Percentiles rank a stretch among this genome's conserved stretches.
These are phyloP conservation scores for Hericium rajendrae DNA, from an alignment of 768 basidiomycete genomes.

Conservation along the genomic window DNA sequence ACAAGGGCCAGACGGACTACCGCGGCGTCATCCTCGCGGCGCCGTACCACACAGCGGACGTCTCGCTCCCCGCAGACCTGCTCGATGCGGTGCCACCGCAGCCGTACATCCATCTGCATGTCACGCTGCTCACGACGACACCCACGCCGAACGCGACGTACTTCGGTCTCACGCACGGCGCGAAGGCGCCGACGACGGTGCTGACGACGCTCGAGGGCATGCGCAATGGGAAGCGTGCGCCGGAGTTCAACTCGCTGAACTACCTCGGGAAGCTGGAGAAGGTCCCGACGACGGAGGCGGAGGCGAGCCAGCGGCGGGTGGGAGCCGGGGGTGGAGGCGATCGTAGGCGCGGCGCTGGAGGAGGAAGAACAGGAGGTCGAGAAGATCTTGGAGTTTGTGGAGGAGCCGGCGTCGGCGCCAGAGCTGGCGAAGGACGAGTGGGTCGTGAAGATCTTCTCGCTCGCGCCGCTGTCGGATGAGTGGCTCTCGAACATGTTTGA, in stretches of 20 bases:
- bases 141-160: slow-evolving; percentile 51
- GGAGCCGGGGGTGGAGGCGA: slow-evolving; percentile 20
- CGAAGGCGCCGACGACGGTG: slow-evolving; percentile 49
- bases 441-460: slow-evolving; percentile 85
- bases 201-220: slow-evolving; percentile 65
- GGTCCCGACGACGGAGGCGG: slow-evolving; percentile 16
- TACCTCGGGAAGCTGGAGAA: slow-evolving; percentile 55
- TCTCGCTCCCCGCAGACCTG: slow-evolving; percentile 40
- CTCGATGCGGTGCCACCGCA: slow-evolving; percentile 50
- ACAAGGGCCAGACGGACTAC: slow-evolving; percentile 37
- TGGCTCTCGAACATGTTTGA: slow-evolving; percentile 61
- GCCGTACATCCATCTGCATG: slow-evolving; percentile 78
- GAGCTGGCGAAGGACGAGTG: slow-evolving; percentile 32
- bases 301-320: slow-evolving; percentile 50
- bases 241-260: slow-evolving; percentile 81
- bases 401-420: slow-evolving; percentile 19
- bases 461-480: slow-evolving; percentile 50
- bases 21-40: slow-evolving; percentile 78
- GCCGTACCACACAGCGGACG: slow-evolving; percentile 65
- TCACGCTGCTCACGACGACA: slow-evolving; percentile 81
- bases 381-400: slow-evolving; percentile 57
- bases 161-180: slow-evolving; percentile 43
- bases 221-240: slow-evolving; percentile 42
- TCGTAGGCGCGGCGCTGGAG: slow-evolving; percentile 4
- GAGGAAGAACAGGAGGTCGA: slow-evolving; percentile 63